A percentile compares a stretch with the other conserved stretches of the same genome.
Conservation (phyloP, 257 asterid species). For the Jaltomata sinuosa region DNA sequence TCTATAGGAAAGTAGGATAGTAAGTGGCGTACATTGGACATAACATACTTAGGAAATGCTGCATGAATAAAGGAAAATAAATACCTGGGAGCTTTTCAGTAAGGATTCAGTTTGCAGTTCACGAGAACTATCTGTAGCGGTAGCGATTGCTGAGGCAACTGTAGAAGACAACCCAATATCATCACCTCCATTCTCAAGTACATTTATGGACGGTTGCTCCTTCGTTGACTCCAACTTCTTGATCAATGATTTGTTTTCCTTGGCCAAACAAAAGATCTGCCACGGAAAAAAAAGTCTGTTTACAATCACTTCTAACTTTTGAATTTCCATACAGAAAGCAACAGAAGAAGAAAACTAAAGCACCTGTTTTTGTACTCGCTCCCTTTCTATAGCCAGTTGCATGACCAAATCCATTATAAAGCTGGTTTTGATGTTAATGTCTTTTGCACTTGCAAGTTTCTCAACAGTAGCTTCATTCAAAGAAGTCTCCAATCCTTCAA, state of each 20-base stretch:
- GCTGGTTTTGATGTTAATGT: constrained; percentile 42
- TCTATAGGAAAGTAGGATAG: not conserved
- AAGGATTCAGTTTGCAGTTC: constrained; percentile 25
- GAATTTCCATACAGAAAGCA: not conserved
- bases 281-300: constrained; percentile 2
- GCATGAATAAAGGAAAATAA: not conserved
- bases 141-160: constrained; percentile 12
- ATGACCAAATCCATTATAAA: constrained; percentile 59
- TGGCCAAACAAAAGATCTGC: constrained; percentile 49
- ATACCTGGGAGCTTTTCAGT: constrained; percentile 32
- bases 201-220: constrained; percentile 13
- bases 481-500: constrained; percentile 40
- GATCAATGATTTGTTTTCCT: constrained; percentile 61
- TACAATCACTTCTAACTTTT: not conserved
- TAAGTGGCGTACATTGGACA: not conserved
- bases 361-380: constrained; percentile 71
- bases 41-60: not conserved
- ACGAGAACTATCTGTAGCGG: constrained; percentile 14
- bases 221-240: constrained; percentile 22
- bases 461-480: constrained; percentile 42
- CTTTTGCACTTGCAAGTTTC: constrained; percentile 48
- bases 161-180: constrained; percentile 11
- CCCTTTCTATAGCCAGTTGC: constrained; percentile 73
- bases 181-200: constrained; percentile 7
- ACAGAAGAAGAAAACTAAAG: not conserved